Evolutionary conservation across 768 basidiomycete species (phyloP).

Genomic region (Russula emetica): DNA sequence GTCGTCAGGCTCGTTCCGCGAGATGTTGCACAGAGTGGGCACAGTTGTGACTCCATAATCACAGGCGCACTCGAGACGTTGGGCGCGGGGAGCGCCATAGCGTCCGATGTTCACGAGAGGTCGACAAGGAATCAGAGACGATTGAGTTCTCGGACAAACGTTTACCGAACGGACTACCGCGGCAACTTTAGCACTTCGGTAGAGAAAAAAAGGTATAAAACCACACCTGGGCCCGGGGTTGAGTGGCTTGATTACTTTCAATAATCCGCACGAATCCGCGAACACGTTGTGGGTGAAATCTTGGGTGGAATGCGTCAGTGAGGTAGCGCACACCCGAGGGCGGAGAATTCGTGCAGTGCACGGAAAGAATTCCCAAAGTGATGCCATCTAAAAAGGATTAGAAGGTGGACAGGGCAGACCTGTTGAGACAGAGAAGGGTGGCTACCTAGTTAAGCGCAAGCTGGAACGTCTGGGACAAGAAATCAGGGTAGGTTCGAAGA

Average conservation of each 20-base stretch:
- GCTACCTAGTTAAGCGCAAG: slow-evolving; percentile 65
- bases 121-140: slow-evolving; percentile 90
- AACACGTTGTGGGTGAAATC: slow-evolving; percentile 88
- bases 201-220: background rate
- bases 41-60: slow-evolving; percentile 89
- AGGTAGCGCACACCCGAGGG: slow-evolving; percentile 90
- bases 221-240: slow-evolving; percentile 65
- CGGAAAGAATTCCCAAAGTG: slow-evolving; percentile 90
- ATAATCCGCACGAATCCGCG: slow-evolving; percentile 73
- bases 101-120: slow-evolving; percentile 87
- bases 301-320: slow-evolving; percentile 91
- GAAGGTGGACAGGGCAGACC: slow-evolving; percentile 44
- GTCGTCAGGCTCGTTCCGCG: slow-evolving; percentile 78
- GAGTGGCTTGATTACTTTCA: slow-evolving; percentile 49
- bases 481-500: background rate
- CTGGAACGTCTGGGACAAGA: slow-evolving; percentile 48
- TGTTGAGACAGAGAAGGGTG: slow-evolving; percentile 86
- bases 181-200: slow-evolving; percentile 1
- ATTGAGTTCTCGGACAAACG: slow-evolving; percentile 88
- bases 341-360: slow-evolving; percentile 75
- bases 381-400: slow-evolving; percentile 58
- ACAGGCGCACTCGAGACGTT: slow-evolving; percentile 60
- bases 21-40: slow-evolving; percentile 71
- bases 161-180: slow-evolving; percentile 58
- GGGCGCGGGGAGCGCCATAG: slow-evolving; percentile 75